Conservation (phyloP, 2,329 filamentous ascomycete genomes). For the Monilinia vaccinii-corymbosi region DNA sequence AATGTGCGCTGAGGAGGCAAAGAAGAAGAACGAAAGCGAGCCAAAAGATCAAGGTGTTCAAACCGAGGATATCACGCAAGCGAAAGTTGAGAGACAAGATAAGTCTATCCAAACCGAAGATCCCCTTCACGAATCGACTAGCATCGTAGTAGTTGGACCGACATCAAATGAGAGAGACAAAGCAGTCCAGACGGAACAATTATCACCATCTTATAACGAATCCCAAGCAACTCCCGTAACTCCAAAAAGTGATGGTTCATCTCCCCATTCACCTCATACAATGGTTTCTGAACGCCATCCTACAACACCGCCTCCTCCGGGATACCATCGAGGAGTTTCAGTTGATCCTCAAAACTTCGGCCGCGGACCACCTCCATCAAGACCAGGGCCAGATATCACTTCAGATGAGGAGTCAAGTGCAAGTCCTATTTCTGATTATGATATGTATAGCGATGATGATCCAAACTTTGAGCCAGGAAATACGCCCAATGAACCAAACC, state of each 20-base stretch:
- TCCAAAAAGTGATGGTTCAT: constrained; percentile 15
- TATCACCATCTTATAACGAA: constrained; percentile 7
- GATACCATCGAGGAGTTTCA: not conserved
- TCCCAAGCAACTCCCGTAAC: constrained; percentile 22
- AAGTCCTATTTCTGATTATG: constrained; percentile 49
- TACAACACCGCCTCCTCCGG: constrained; percentile 14
- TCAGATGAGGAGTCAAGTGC: constrained; percentile 49
- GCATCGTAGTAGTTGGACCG: not conserved
- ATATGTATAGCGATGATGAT: constrained; percentile 50
- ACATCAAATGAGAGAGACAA: constrained; percentile 19
- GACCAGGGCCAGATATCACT: constrained; percentile 26
- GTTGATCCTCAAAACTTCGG: not conserved
- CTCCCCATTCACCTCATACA: constrained; percentile 1
- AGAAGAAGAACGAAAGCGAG: constrained; percentile 31
- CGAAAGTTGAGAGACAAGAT: constrained; percentile 14
- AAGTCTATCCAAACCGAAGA: constrained; percentile 24
- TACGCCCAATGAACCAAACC: constrained; percentile 16
- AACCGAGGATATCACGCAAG: constrained; percentile 18
- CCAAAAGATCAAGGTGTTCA: constrained; percentile 23
- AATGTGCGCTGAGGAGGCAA: constrained; percentile 35
- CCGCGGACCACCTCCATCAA: constrained; percentile 11
- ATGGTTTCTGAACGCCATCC: not conserved
- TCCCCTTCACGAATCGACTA: not conserved
- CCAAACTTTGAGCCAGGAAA: constrained; percentile 42
- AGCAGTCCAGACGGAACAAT: constrained; percentile 20